These are phyloP conservation scores for Bremia lactucae DNA, from an alignment of 352 stramenopile species.

Conservation along the genomic window DNA sequence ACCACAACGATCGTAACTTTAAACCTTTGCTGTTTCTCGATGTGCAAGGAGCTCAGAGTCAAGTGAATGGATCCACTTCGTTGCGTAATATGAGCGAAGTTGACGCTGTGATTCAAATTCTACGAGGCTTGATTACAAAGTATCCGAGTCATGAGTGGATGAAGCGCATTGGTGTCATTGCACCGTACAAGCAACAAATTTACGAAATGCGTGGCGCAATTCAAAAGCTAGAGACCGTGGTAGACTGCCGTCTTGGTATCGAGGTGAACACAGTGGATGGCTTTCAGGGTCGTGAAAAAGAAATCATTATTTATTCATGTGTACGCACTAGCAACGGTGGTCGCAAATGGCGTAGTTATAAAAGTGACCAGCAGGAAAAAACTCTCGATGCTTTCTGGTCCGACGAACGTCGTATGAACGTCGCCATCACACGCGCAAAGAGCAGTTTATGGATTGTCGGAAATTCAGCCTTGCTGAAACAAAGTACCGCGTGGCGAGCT, in stretches of 20 bases:
- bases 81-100: constrained; percentile 70
- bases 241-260: constrained; percentile 37
- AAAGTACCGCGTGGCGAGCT: constrained; percentile 53
- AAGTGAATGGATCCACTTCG: constrained; percentile 62
- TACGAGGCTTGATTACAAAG: constrained; percentile 87
- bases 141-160: constrained; percentile 53
- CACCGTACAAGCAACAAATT: constrained; percentile 97
- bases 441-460: constrained; percentile 87
- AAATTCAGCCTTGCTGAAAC: constrained; percentile 56
- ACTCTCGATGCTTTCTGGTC: constrained; percentile 84
- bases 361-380: constrained; percentile 8
- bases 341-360: constrained; percentile 10
- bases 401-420: constrained; percentile 98
- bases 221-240: constrained; percentile 36
- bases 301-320: constrained; percentile 96
- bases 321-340: constrained; percentile 91
- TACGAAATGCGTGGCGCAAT: constrained; percentile 84
- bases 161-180: constrained; percentile 95
- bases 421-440: constrained; percentile 95
- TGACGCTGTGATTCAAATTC: constrained; percentile 73
- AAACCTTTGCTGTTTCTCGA: constrained; percentile 60
- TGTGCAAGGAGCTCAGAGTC: constrained; percentile 51
- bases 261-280: constrained; percentile 95
- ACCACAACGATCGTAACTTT: constrained; percentile 36
- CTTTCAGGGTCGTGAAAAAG: constrained; percentile 95